A percentile compares a stretch with the other conserved stretches of the same genome.
Evolutionary conservation across 805 yeast genomes (phyloP).

Genomic region (Wickerhamomyces bisporus): DNA sequence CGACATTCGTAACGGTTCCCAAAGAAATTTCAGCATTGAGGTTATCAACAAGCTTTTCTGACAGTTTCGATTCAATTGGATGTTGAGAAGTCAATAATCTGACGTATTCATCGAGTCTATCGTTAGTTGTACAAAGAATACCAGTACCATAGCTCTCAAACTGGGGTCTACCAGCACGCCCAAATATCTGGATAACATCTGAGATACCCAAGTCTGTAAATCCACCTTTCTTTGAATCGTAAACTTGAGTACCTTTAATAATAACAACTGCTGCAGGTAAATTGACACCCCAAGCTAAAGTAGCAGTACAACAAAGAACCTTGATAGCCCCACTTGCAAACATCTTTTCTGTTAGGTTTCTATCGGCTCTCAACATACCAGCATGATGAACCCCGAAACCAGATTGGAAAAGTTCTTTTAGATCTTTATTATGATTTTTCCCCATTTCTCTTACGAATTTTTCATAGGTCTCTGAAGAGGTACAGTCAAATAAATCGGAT

Average conservation of each 20-base stretch:
- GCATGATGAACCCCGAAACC: slow-evolving; percentile 98
- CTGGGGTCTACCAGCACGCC: slow-evolving; percentile 99
- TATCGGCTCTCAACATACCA: slow-evolving; percentile 87
- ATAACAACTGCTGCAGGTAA: slow-evolving; percentile 97
- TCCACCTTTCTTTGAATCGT: slow-evolving; percentile 93
- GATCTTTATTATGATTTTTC: slow-evolving; percentile 68
- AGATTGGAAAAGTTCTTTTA: slow-evolving; percentile 67
- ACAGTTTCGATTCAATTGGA: slow-evolving; percentile 85
- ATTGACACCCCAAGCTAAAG: slow-evolving; percentile 99
- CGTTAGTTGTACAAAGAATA: slow-evolving; percentile 77
- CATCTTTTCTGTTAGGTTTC: slow-evolving; percentile 85
- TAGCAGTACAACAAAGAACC: slow-evolving; percentile 92
- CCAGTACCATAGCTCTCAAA: slow-evolving; percentile 91
- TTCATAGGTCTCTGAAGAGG: slow-evolving; percentile 37
- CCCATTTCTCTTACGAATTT: slow-evolving; percentile 59
- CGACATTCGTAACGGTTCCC: slow-evolving; percentile 92
- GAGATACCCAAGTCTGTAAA: slow-evolving; percentile 89
- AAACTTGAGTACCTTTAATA: slow-evolving; percentile 93
- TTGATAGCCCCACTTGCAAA: slow-evolving; percentile 80
- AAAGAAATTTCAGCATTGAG: slow-evolving; percentile 93
- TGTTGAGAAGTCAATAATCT: slow-evolving; percentile 88
- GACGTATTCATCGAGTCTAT: slow-evolving; percentile 82
- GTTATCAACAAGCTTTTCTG: slow-evolving; percentile 79
- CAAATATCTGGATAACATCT: slow-evolving; percentile 96
- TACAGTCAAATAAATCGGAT: slow-evolving; percentile 50